These are phyloP conservation scores for Letharia columbiana DNA, from an alignment of 495 filamentous ascomycete genomes.

Conservation along the genomic window DNA sequence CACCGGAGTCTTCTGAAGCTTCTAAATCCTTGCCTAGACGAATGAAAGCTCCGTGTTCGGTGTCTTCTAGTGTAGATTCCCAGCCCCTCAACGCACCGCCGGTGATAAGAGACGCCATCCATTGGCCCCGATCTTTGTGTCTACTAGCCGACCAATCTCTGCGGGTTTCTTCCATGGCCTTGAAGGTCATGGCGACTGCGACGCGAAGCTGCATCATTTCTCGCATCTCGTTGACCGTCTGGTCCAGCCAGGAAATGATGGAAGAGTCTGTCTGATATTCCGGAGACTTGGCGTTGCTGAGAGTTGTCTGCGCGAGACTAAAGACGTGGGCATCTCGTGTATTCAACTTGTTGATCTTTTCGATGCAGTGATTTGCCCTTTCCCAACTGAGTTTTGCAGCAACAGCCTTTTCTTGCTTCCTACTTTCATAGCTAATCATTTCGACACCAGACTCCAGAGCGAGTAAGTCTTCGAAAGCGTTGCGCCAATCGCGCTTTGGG, in stretches of 20 bases:
- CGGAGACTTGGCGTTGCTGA: not conserved
- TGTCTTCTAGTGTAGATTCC: conserved; percentile 1
- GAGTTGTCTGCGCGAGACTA: not conserved
- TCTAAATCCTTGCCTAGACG: not conserved
- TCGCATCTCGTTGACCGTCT: not conserved
- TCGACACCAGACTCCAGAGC: conserved; percentile 12
- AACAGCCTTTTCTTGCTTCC: conserved; percentile 9
- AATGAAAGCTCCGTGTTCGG: not conserved
- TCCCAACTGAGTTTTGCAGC: not conserved
- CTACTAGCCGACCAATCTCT: not conserved
- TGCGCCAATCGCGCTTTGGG: conserved; percentile 9
- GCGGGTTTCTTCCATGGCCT: not conserved
- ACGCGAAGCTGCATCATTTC: not conserved
- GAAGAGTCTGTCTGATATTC: not conserved
- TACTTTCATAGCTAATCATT: conserved; percentile 10
- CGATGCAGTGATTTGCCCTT: not conserved
- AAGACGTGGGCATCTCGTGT: not conserved
- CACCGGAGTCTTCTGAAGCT: not conserved
- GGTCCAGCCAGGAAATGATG: not conserved
- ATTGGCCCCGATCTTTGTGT: conserved; percentile 6
- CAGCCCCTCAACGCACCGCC: conserved; percentile 7
- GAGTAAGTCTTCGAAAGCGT: conserved; percentile 21
- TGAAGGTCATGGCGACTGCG: not conserved
- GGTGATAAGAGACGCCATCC: conserved; percentile 10
- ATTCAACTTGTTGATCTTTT: not conserved